A percentile compares a stretch with the other conserved stretches of the same genome.
phyloP scores from a whole-genome alignment of 805 yeast genomes.

The Zygosaccharomyces bisporus region DNA sequence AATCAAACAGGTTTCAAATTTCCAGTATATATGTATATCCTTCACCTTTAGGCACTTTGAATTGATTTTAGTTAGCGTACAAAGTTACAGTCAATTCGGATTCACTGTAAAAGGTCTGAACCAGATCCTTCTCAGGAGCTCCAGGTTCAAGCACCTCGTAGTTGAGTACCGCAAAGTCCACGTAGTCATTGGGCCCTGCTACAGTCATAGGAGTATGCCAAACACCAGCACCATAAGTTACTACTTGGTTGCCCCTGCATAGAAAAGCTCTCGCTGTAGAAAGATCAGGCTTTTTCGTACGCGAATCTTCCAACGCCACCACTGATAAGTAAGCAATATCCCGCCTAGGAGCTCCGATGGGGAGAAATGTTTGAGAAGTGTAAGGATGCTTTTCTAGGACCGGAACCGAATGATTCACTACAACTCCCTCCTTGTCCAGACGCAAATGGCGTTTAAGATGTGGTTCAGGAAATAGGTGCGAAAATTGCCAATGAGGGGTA shows the following conservation, averaged over 20 bases:
- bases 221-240: conserved; percentile 70
- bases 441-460: conserved; percentile 42
- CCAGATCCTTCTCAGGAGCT: conserved; percentile 59
- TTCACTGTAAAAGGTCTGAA: conserved; percentile 61
- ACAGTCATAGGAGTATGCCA: conserved; percentile 99
- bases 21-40: not conserved
- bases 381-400: conserved; percentile 89
- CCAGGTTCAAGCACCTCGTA: conserved; percentile 76
- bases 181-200: conserved; percentile 45
- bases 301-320: conserved; percentile 57
- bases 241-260: conserved; percentile 80
- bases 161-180: conserved; percentile 82
- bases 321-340: conserved; percentile 69
- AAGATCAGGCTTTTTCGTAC: conserved; percentile 58
- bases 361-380: conserved; percentile 83
- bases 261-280: conserved; percentile 59
- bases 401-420: conserved; percentile 45
- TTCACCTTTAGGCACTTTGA: conserved; percentile 1
- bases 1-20: not conserved
- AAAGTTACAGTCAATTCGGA: conserved; percentile 11
- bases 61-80: conserved; percentile 1
- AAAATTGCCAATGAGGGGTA: conserved; percentile 77
- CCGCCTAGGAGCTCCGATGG: conserved; percentile 67
- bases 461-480: conserved; percentile 73
- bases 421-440: not conserved